Evolutionary conservation across 192 early-diverging fungal species (phyloP), one percentile per base, ranked within the genome.

Genomic region (Spinellus fusiger): DNA sequence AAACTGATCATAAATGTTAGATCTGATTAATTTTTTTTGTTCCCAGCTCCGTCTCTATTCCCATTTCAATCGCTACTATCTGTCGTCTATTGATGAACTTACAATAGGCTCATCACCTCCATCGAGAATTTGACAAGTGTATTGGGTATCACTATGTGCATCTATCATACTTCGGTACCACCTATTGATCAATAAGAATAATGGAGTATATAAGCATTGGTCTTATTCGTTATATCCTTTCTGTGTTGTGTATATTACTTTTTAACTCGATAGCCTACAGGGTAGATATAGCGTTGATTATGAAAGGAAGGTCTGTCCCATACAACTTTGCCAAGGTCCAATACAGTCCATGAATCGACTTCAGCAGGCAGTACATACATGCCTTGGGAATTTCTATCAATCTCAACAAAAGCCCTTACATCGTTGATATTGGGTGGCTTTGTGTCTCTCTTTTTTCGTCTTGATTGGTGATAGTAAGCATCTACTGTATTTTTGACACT

Each of bases 201-300:
- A 59, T 33, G 10, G 22, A 22, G 49, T 9, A 49, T 33, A 33
- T 25, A 49, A 59, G 12, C 0, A 58, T 22, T 16, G 7, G 18
- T 29, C 23, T n/a, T 12, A 29, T 54, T 20, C 46, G 12, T 44
- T 28, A 26, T 37, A 25, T 44, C 18, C 40, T 27, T 44, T 7
- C 23, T n/a, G 1, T n/a, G 10, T 5, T 40, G 29, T 25, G 5
- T 31, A 57, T 28, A 60, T 73, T 67, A 77, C 75, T 73, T 73
- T 49, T 68, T 77, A 6, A 86, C 81, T n/a, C 73, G 80, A 75
- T 92, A 96, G 16, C 94, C 94, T 5, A 93, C 89, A 1, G 94
- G 94, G 74, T 81, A 96, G 53, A 96, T 95, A 62, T 96, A 95
- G 7, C 93, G 80, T 64, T 95, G 89, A 58, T 82, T 91, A 59